Conservation (phyloP, 2,329 filamentous ascomycete genomes). For the Aureobasidium lini region DNA sequence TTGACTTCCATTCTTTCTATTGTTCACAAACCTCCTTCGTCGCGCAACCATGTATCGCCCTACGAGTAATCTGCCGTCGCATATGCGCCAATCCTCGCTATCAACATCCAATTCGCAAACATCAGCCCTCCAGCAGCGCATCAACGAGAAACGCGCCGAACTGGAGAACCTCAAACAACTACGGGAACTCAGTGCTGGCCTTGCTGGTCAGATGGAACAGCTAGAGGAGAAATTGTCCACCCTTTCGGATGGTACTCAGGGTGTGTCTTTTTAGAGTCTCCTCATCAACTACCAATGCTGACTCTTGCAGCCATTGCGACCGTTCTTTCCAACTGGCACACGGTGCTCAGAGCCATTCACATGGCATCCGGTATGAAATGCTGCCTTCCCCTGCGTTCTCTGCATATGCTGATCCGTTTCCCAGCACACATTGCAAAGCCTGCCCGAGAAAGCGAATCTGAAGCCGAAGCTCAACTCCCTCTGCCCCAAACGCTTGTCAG, state of each 20-base stretch:
- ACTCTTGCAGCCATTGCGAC: conserved; percentile 60
- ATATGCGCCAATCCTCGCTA: conserved; percentile 57
- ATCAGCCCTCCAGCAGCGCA: conserved; percentile 62
- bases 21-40: too few relatives aligned
- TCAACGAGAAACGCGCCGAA: conserved; percentile 80
- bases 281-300: neutral
- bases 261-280: conserved; percentile 32
- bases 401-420: conserved; percentile 14
- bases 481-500: conserved; percentile 76
- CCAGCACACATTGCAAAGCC: conserved; percentile 59
- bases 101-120: conserved; percentile 51
- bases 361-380: conserved; percentile 66
- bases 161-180: conserved; percentile 71
- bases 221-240: conserved; percentile 71
- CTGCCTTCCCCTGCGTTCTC: neutral
- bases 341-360: conserved; percentile 73
- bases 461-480: conserved; percentile 40
- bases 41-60: conserved; percentile 34
- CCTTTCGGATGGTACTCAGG: conserved; percentile 74
- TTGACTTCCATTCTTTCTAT: neutral
- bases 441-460: conserved; percentile 33
- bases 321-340: conserved; percentile 84
- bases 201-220: conserved; percentile 75
- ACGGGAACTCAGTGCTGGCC: conserved; percentile 67
- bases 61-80: conserved; percentile 45